Conservation (phyloP, 179 eudicot species). For the Vitellaria paradoxa region DNA sequence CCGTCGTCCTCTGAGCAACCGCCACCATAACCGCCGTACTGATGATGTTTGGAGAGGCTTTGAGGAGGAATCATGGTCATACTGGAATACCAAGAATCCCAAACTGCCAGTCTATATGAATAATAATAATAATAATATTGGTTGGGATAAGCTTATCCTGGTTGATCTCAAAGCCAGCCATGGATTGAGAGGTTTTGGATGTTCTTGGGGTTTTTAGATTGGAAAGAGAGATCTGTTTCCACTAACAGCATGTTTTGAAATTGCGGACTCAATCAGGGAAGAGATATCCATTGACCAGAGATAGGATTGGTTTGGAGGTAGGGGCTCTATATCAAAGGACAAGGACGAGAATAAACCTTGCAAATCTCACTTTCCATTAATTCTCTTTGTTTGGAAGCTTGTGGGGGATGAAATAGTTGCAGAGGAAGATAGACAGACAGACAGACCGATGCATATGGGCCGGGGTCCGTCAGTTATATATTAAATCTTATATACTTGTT, state of each 20-base stretch:
- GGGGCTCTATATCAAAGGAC: slow-evolving; percentile 19
- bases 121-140: background rate
- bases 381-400: slow-evolving; percentile 33
- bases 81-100: slow-evolving; percentile 21
- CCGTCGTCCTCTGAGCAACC: background rate
- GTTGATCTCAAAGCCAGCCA: background rate
- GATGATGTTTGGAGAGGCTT: slow-evolving; percentile 9
- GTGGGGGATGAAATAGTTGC: slow-evolving; percentile 22
- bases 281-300: slow-evolving; percentile 22
- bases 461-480: slow-evolving; percentile 13
- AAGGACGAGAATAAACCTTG: slow-evolving; percentile 27
- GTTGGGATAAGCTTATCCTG: background rate
- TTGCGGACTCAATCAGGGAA: background rate
- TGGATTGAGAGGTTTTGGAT: background rate
- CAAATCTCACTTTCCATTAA: slow-evolving; percentile 32
- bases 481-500: background rate
- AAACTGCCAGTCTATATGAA: background rate
- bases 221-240: slow-evolving; percentile 4
- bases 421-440: background rate
- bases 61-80: slow-evolving; percentile 36
- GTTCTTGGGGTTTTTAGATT: background rate
- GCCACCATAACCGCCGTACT: slow-evolving; percentile 11
- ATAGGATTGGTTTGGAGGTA: slow-evolving; percentile 7
- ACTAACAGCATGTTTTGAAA: slow-evolving; percentile 14
- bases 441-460: background rate